Base-by-base conservation (phyloP, 2,329 filamentous ascomycete species). In the Stagonosporopsis vannaccii region DNA sequence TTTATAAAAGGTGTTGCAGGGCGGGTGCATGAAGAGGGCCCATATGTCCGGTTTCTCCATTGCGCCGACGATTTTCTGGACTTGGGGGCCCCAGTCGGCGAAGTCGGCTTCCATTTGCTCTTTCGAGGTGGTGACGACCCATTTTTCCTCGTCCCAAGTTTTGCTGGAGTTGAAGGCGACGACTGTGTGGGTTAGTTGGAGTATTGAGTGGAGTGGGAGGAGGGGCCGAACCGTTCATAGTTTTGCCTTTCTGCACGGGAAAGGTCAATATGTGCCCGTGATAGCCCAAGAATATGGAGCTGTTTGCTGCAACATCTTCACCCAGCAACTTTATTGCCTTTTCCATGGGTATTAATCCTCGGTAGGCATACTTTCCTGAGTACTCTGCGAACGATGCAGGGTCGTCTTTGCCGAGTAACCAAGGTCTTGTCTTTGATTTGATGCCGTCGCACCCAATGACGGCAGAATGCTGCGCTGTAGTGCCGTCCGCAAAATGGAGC, bases 381-480 rank as follows among this genome's bases (percentile, higher is more conserved):
- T 86, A 90, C 4, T 75, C 71, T 0, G 86, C 78, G 26, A 79
- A 69, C 0, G 81, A 73, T 7, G 79, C 78, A 20, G 72, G 69
- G 26, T 75, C 61, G 15, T 73, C 66, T 15, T 78, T 70, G 0
- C 84, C 85, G 7, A 88, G 74, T 17, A 90, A 66, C 48, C 84
- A 75, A 45, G 81, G 72, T 17, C 87, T 78, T 3, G 84, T 79
- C 7, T 78, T 76, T 0, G 85, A 87, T 67, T 85, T 86, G 67
- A 90, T 87, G 1, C 87, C 87, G 68, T 90, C 87, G 66, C 85
- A 88, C 11, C 84, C 87, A 56, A 90, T 80, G 0, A 86, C 82
- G 2, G 79, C 77, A 62, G 77, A 78, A 25, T 81, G 80, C 25
- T 77, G 67, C 2, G 75, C 81, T 1, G 68, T 73, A 0, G 73